phyloP scores from a whole-genome alignment of 345 rosid genomes.

The Jatropha curcas region DNA sequence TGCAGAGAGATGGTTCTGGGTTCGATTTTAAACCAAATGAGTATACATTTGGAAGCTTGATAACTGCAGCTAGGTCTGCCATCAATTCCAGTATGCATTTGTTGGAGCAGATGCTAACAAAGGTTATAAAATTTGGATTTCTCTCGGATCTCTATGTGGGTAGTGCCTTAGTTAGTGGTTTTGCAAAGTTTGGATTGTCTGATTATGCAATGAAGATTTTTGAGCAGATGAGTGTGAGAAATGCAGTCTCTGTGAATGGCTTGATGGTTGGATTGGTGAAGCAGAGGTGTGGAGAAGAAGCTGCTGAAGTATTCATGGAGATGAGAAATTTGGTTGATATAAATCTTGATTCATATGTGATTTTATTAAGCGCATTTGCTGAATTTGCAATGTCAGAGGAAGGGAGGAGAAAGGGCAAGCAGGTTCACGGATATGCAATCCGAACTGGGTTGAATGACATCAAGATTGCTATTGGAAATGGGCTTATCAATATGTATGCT shows the following conservation, averaged over 20 bases:
- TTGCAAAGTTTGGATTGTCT: constrained; percentile 63
- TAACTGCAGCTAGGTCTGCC: constrained; percentile 62
- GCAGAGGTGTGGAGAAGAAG: constrained; percentile 71
- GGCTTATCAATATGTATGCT: constrained; percentile 85
- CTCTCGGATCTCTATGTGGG: constrained; percentile 78
- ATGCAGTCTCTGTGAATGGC: constrained; percentile 76
- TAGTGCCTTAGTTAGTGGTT: constrained; percentile 77
- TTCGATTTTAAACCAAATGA: constrained; percentile 61
- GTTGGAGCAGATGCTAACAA: constrained; percentile 72
- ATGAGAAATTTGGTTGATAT: constrained; percentile 50
- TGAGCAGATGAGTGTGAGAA: constrained; percentile 59
- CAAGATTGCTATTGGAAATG: constrained; percentile 68
- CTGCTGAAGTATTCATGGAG: constrained; percentile 56
- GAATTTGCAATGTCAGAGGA: constrained; percentile 51
- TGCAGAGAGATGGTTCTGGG: constrained; percentile 50
- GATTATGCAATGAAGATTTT: constrained; percentile 60
- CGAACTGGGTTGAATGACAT: constrained; percentile 51
- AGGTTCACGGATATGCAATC: constrained; percentile 71
- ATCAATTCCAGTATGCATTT: constrained; percentile 47
- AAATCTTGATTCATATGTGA: constrained; percentile 61
- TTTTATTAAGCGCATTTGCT: constrained; percentile 73
- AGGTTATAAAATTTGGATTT: constrained; percentile 62
- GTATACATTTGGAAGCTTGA: constrained; percentile 82
- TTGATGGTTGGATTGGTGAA: constrained; percentile 81
- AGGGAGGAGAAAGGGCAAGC: constrained; percentile 75